Evolutionary conservation across 352 stramenopile genomes (phyloP).

Genomic region (Phytophthora tubulina): DNA sequence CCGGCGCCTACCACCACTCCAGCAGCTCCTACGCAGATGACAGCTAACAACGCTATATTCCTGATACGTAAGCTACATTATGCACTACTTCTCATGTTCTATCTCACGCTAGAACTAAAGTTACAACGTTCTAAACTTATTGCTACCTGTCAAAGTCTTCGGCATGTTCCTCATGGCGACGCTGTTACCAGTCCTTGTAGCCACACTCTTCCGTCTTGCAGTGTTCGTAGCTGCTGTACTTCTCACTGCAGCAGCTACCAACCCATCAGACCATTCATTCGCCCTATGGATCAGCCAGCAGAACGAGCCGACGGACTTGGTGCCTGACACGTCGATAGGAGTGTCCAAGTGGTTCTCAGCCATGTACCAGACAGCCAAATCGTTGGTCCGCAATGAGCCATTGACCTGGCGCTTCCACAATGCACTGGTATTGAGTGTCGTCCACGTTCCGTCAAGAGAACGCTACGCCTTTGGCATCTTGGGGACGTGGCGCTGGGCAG

Average conservation of each 20-base stretch:
- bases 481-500: conserved; percentile 79
- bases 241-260: conserved; percentile 52
- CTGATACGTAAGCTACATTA: conserved; percentile 60
- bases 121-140: conserved; percentile 20
- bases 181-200: conserved; percentile 68
- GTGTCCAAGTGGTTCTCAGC: conserved; percentile 78
- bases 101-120: conserved; percentile 12
- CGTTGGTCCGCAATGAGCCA: conserved; percentile 68
- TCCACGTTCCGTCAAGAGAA: conserved; percentile 68
- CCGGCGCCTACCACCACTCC: conserved; percentile 16
- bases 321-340: conserved; percentile 55
- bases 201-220: conserved; percentile 50
- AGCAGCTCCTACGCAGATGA: conserved; percentile 42
- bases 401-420: conserved; percentile 76
- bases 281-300: conserved; percentile 71
- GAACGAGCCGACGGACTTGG: conserved; percentile 46
- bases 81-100: background rate
- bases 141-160: conserved; percentile 44
- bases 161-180: conserved; percentile 77
- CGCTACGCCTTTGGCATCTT: conserved; percentile 74
- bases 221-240: conserved; percentile 43
- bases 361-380: conserved; percentile 75
- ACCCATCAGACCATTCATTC: conserved; percentile 79
- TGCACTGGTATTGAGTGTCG: conserved; percentile 68
- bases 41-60: conserved; percentile 73